A percentile compares a stretch with the other conserved stretches of the same genome.
phyloP scores from a whole-genome alignment of 768 basidiomycete species.

The Boletus reticuloceps region DNA sequence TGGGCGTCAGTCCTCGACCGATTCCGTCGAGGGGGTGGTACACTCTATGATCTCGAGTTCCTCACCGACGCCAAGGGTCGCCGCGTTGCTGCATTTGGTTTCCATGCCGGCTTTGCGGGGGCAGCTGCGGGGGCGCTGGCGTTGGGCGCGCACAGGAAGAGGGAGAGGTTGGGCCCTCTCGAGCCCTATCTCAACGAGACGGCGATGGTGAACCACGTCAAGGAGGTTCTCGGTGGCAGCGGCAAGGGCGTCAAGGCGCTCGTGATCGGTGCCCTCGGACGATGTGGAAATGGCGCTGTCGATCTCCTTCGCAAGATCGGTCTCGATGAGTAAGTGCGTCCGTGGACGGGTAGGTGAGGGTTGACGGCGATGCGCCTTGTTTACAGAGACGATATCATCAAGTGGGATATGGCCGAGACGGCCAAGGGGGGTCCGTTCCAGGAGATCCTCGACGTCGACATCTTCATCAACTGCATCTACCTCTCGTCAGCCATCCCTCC shows the following conservation, averaged over 20 bases:
- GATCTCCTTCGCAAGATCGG: conserved; percentile 96
- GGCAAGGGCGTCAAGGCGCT: conserved; percentile 79
- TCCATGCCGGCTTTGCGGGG: conserved; percentile 98
- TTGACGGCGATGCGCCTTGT: not conserved
- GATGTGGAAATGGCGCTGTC: conserved; percentile 93
- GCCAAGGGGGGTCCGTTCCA: conserved; percentile 94
- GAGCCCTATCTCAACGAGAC: conserved; percentile 81
- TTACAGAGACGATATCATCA: conserved; percentile 82
- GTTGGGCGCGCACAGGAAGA: conserved; percentile 61
- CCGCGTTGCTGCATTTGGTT: conserved; percentile 97
- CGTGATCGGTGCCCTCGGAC: conserved; percentile 93
- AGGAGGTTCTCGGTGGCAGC: conserved; percentile 57
- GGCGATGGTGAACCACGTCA: conserved; percentile 80
- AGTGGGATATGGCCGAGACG: conserved; percentile 98
- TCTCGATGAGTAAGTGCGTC: conserved; percentile 74
- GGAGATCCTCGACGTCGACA: conserved; percentile 94
- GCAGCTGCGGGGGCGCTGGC: conserved; percentile 90
- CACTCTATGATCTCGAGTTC: conserved; percentile 95
- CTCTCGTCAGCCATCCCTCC: conserved; percentile 80
- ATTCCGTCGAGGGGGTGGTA: conserved; percentile 80
- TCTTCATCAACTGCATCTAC: conserved; percentile 99
- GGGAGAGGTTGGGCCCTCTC: conserved; percentile 60
- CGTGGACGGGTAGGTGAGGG: not conserved
- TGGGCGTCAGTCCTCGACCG: conserved; percentile 86
- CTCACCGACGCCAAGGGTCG: conserved; percentile 79